Percentiles rank a stretch among this genome's conserved stretches.
These are phyloP conservation scores for Panus rudis DNA, from an alignment of 768 basidiomycete species.

Conservation along the genomic window DNA sequence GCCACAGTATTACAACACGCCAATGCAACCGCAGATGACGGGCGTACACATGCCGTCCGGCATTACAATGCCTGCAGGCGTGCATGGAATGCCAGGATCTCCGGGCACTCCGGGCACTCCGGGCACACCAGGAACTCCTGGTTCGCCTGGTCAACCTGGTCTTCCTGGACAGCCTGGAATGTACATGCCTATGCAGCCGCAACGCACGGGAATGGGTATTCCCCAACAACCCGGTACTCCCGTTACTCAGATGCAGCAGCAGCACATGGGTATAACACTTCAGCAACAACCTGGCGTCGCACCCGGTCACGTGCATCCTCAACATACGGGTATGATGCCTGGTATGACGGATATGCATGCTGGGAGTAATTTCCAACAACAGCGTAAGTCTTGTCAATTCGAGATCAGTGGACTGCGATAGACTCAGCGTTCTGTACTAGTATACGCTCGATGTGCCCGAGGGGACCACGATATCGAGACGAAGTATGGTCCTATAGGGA, in stretches of 20 bases:
- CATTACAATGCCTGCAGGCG: neutral
- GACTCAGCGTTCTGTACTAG: neutral
- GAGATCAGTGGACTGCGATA: neutral
- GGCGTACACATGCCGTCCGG: neutral
- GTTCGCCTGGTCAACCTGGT: neutral
- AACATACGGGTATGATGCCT: neutral
- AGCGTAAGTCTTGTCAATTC: neutral
- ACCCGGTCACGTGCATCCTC: neutral
- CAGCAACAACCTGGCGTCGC: neutral
- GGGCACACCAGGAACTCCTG: neutral
- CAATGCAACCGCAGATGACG: neutral
- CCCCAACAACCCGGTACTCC: neutral
- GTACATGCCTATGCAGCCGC: neutral
- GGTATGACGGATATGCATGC: neutral
- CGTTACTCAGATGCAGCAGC: neutral
- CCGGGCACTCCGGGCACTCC: neutral
- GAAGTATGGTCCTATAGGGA: slow-evolving; percentile 16
- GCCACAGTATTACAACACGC: no score
- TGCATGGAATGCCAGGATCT: neutral
- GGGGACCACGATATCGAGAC: slow-evolving; percentile 15
- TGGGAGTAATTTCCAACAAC: slow-evolving; percentile 3
- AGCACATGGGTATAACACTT: neutral
- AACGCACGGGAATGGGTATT: neutral
- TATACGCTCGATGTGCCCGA: slow-evolving; percentile 8
- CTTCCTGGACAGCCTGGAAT: neutral